These are phyloP conservation scores for Collybia nuda DNA, from an alignment of 768 basidiomycete species.

Conservation along the genomic window DNA sequence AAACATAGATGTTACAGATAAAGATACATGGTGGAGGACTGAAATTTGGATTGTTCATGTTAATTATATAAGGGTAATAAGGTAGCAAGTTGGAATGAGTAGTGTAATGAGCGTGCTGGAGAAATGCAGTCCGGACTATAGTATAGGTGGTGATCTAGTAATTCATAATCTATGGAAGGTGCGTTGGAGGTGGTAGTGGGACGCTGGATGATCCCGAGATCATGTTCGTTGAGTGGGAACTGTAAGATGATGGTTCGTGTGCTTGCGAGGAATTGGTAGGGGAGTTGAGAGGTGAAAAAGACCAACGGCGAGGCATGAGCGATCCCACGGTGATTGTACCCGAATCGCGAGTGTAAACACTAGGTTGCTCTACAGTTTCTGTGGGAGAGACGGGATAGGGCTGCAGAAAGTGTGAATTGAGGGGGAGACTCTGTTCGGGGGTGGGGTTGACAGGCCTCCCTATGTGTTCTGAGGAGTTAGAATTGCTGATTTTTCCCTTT, in stretches of 20 bases:
- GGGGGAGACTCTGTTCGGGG: constrained; percentile 40
- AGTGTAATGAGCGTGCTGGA: background rate
- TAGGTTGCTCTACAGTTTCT: constrained; percentile 29
- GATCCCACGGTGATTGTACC: constrained; percentile 38
- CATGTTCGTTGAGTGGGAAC: constrained; percentile 6
- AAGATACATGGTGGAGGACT: background rate
- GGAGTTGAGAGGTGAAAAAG: constrained; percentile 25
- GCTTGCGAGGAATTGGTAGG: constrained; percentile 13
- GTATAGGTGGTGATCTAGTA: background rate
- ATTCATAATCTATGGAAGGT: constrained; percentile 4
- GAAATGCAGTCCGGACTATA: too few species aligned
- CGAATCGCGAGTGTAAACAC: constrained; percentile 32
- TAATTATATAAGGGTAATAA: background rate
- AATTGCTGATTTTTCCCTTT: constrained; percentile 25
- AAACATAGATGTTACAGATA: too few species aligned
- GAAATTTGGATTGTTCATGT: background rate
- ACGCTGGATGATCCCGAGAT: constrained; percentile 5
- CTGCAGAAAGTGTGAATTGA: constrained; percentile 40
- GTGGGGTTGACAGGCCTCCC: constrained; percentile 52
- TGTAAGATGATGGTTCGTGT: constrained; percentile 11
- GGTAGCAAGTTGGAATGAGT: background rate
- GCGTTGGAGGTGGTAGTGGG: constrained; percentile 1
- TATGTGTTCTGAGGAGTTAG: constrained; percentile 12
- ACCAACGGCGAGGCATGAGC: constrained; percentile 37
- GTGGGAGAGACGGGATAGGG: constrained; percentile 48